Percentiles rank a stretch among this genome's conserved stretches.
Evolutionary conservation across 2,329 filamentous ascomycete species (phyloP).

Genomic region (Paramyrothecium roridum): DNA sequence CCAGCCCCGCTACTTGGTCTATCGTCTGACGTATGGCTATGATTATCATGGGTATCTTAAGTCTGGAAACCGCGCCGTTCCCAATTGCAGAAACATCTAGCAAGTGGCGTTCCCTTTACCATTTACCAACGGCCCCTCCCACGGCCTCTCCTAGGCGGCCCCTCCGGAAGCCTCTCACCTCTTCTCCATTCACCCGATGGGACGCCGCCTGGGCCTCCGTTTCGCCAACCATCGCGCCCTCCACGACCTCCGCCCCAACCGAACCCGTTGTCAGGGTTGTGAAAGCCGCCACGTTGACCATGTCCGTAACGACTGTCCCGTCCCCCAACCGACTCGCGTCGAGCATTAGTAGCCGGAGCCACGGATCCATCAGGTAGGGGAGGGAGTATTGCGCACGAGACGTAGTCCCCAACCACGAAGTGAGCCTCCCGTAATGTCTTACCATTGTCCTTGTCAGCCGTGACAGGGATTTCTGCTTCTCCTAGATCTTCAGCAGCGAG

Average conservation of each 20-base stretch:
- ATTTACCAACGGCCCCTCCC: constrained; percentile 24
- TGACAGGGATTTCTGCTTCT: constrained; percentile 28
- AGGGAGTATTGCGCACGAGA: constrained; percentile 78
- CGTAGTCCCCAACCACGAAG: constrained; percentile 86
- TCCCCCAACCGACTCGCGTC: constrained; percentile 17
- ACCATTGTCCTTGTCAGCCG: constrained; percentile 54
- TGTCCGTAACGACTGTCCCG: constrained; percentile 10
- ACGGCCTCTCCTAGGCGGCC: constrained; percentile 26
- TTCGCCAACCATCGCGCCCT: constrained; percentile 35
- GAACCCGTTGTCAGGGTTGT: constrained; percentile 20
- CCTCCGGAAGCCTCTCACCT: constrained; percentile 60
- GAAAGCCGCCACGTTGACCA: constrained; percentile 16
- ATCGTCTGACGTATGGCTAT: background rate
- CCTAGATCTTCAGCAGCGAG: constrained; percentile 38
- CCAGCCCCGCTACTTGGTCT: background rate
- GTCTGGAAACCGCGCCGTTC: background rate
- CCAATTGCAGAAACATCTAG: background rate
- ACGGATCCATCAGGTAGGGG: constrained; percentile 73
- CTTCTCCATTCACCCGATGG: constrained; percentile 63
- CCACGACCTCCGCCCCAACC: constrained; percentile 31
- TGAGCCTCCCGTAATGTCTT: constrained; percentile 74
- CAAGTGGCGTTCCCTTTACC: background rate
- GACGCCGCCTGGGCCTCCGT: constrained; percentile 32
- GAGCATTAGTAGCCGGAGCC: constrained; percentile 51
- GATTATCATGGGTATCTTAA: background rate